Base-by-base conservation (phyloP, 257 asterid species). In the Striga asiatica region DNA sequence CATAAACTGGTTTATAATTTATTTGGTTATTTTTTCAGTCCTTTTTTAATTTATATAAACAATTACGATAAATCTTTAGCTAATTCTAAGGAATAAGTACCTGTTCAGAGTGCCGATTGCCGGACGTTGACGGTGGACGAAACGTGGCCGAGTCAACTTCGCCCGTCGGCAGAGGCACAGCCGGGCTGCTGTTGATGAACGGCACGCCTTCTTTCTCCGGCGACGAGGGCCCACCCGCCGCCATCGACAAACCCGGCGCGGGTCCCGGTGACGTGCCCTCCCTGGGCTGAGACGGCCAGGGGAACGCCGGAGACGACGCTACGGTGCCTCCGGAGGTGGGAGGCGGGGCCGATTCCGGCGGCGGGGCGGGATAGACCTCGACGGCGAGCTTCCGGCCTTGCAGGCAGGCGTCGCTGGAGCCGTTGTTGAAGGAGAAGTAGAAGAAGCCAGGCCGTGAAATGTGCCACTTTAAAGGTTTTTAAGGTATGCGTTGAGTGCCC, bases 81-180 rank as follows among this genome's bases (percentile, higher is more conserved):
- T 29, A 29, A 1, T 29, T 29, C 35, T 29, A 5, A 29, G 8
- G 8, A 5, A 1, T 1, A 29, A 29, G 2, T 71, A 78, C 94
- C 89, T 79, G 79, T 48, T 54, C 57, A 21, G 66, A 32, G 39
- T 34, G 68, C 10, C 14, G 76, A 57, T 59, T 49, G 10, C 64
- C 75, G 46, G 95, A 76, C 1, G 80, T 71, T 16, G 93, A 80
- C 54, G 67, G 27, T 48, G 96, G 94, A 0, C 86, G 81, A 60
- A 84, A 80, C 6, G 96, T 91, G 34, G 95, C 81, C 22, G 98
- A 82, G 5, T 91, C 98, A n/a, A 84, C 88, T 73, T 87, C 98
- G 8, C 98, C 97, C 3, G 98, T 82, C 0, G 98, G 98, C 29
- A 91, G 75, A 23, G 98, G 98, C 65, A 87, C 96, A 17, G 94